These are phyloP conservation scores for Gossypium australe DNA, from an alignment of 345 rosid genomes.

Conservation along the genomic window DNA sequence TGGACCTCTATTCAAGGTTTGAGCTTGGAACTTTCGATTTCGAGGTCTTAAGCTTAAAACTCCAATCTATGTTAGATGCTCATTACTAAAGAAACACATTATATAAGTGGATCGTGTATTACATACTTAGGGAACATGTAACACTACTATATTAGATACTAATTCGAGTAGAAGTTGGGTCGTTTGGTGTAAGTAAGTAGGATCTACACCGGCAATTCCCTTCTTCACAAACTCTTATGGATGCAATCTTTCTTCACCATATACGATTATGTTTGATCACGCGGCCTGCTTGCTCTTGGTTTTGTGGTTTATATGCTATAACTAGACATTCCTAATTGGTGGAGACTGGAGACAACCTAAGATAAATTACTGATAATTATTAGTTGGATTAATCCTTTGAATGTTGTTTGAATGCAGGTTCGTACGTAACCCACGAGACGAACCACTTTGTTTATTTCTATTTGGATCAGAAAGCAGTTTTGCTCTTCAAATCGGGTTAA, in stretches of 20 bases:
- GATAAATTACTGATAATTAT: too few relatives aligned
- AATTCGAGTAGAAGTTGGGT: neutral
- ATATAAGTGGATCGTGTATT: neutral
- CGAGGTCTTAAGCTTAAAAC: neutral
- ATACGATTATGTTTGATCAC: neutral
- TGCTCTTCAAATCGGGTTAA: conserved; percentile 89
- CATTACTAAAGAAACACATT: neutral
- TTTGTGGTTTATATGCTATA: neutral
- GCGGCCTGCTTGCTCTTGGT: neutral
- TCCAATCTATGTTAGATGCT: neutral
- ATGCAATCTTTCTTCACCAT: neutral
- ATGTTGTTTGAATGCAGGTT: conserved; percentile 43
- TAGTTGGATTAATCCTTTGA: neutral
- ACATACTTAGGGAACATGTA: neutral
- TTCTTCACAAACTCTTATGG: neutral
- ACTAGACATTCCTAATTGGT: neutral
- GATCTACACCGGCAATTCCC: neutral
- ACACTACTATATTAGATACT: neutral
- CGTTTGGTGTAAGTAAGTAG: neutral
- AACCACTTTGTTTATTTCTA: conserved; percentile 93
- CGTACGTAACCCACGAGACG: conserved; percentile 96
- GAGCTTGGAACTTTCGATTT: neutral
- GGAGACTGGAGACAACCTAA: neutral
- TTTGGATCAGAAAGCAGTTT: conserved; percentile 83
- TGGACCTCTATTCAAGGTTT: neutral